Evolutionary conservation across 2,329 filamentous ascomycete genomes (phyloP).

Genomic region (Rugonectria rugulosa): DNA sequence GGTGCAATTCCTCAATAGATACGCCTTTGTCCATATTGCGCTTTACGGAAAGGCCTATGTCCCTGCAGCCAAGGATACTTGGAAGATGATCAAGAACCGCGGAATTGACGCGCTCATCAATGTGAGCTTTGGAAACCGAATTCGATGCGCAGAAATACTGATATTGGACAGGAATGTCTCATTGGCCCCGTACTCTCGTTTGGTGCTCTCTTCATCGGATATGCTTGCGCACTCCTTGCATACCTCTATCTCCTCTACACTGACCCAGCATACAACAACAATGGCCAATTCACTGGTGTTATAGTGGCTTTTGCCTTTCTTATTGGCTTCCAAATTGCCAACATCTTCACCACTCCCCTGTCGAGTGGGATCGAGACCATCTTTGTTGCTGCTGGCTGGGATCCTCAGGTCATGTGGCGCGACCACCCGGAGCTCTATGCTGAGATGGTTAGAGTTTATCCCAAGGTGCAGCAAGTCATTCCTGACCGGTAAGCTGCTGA

Average conservation of each 20-base stretch:
- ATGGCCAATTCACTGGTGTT: conserved; percentile 74
- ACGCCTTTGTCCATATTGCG: conserved; percentile 91
- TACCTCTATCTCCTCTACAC: conserved; percentile 90
- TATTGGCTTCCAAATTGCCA: conserved; percentile 87
- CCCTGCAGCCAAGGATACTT: conserved; percentile 86
- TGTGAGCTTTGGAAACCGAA: conserved; percentile 48
- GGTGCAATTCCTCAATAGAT: conserved; percentile 87
- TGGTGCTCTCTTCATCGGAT: conserved; percentile 84
- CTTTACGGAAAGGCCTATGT: conserved; percentile 92
- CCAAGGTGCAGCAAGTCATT: conserved; percentile 81
- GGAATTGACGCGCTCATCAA: conserved; percentile 91
- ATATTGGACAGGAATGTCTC: conserved; percentile 70
- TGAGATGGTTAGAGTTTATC: conserved; percentile 82
- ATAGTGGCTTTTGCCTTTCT: conserved; percentile 87
- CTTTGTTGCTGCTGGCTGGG: conserved; percentile 80
- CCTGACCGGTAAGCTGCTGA: conserved; percentile 40
- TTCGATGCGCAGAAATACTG: too few relatives aligned
- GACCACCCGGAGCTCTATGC: conserved; percentile 85
- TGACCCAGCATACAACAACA: conserved; percentile 76
- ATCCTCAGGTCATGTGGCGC: conserved; percentile 76
- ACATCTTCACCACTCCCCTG: conserved; percentile 88
- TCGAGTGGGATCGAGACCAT: conserved; percentile 91
- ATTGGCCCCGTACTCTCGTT: conserved; percentile 78
- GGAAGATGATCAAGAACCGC: conserved; percentile 89
- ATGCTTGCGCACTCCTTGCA: conserved; percentile 79